These are phyloP conservation scores for Lentinula novae-zelandiae DNA, from an alignment of 1,284 basidiomycete species.

Conservation along the genomic window DNA sequence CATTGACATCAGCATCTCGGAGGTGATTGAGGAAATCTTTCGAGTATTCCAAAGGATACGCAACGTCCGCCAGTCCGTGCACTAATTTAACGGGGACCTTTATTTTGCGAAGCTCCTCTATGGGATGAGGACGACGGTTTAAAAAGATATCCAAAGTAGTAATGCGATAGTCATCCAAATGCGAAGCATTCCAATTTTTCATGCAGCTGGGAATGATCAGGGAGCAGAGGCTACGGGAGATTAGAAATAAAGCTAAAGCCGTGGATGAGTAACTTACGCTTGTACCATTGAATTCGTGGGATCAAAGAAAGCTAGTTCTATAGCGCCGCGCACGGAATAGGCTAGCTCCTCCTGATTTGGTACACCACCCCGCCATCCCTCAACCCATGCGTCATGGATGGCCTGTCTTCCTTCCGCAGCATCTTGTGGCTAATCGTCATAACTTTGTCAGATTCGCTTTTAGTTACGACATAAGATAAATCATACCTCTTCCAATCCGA, in stretches of 20 bases:
- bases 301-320: conserved; percentile 31
- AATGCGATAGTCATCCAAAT: conserved; percentile 10
- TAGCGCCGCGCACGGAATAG: conserved; percentile 26
- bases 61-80: conserved; percentile 14
- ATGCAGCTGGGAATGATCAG: background rate
- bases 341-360: conserved; percentile 21
- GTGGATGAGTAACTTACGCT: conserved; percentile 20
- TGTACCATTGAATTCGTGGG: conserved; percentile 18
- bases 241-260: background rate
- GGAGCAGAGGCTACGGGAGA: background rate
- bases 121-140: conserved; percentile 6
- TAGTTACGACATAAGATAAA: background rate
- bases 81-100: conserved; percentile 12
- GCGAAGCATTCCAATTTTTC: conserved; percentile 8
- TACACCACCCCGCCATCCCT: conserved; percentile 19
- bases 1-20: conserved; percentile 7
- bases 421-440: conserved; percentile 10
- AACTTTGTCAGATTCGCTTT: no score
- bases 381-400: conserved; percentile 25
- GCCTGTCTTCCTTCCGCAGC: conserved; percentile 15
- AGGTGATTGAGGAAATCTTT: conserved; percentile 8
- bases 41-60: conserved; percentile 13
- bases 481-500: conserved; percentile 32
- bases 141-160: conserved; percentile 14
- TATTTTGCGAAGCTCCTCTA: conserved; percentile 9